Base-by-base conservation (phyloP, 257 asterid species). In the Nemophila menziesii region DNA sequence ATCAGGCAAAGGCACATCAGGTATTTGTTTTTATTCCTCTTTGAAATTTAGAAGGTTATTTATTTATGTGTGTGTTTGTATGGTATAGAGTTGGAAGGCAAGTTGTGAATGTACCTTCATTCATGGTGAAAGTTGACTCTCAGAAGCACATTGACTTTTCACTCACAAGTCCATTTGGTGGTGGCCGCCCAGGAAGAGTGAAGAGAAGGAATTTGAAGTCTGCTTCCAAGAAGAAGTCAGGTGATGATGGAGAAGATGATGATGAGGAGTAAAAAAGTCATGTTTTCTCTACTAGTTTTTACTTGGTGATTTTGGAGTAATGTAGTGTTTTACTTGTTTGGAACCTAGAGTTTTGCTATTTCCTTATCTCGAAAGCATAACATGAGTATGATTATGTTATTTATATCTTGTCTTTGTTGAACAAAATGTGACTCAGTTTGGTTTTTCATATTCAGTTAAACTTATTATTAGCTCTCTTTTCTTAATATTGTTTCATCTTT, bases 1-100 rank as follows among this genome's bases (percentile, higher is more conserved):
- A 84, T 84, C 57, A 73, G 92, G 69, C 92, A 84, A 56, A 84
- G 77, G 71, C 95, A 84, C 52, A 80, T 84, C 72, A 77, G 95
- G 95, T 84, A 65, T 17, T 29, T 29, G 12, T 29, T 4, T 5
- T 29, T 2, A 29, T 29, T 29, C 2, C 36, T 24, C 9, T 24
- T 9, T 24, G 33, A 4, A 4, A 24, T 24, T 4, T 24, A 24
- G 33, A 24, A 24, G 33, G 33, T 24, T 24, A 6, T 4, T 3
- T n/a, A 8, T 29, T 7, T 7, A 20, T 8, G 0, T 37, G 3
- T 34, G 4, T 34, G 14, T 4, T 11, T 33, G 11, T 3, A 33
- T n/a, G 23, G 20, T 60, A 55, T 51, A 72, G 79, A 51, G 79
- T 72, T 23, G 79, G 79, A 42, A 68, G 75, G 67, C 75, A 72